Base-by-base conservation (phyloP, 2,329 filamentous ascomycete genomes). In the Trichocomaceae sp. region DNA sequence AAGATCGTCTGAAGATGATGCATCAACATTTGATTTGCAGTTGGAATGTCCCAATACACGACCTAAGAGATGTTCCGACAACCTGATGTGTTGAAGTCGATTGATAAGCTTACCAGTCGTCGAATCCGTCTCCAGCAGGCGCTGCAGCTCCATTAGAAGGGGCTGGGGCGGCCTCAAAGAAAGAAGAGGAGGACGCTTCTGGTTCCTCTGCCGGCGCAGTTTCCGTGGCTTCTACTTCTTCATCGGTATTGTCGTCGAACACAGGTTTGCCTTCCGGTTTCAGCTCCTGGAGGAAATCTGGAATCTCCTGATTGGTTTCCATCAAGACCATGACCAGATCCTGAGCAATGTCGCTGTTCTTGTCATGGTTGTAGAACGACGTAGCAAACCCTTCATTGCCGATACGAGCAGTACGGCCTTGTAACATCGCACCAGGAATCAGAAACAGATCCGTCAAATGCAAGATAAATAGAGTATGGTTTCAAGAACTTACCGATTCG, bases 331-430 rank as follows among this genome's bases (percentile, higher is more conserved):
- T 90, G 37, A 89, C 87, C 0, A 99, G 77, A 1, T 87, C 83
- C 9, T 81, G 78, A 0, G 81, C 90, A 42, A 97, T 74, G 2
- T 85, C 80, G 54, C 87, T 82, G 63, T 97, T 88, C 0, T 80
- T 76, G 1, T 91, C 85, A n/a, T 59, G 55, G 23, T 85, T 89
- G 77, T 86, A 97, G 75, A 99, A 92, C 0, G 92, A 96, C 0
- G 88, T 92, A 0, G 93, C 91, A 5, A 90, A 75, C 17, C 93
- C 93, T 45, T 81, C 79, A 62, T 96, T 88, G 2, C 93, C 93
- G 66, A 96, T 96, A 52, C 93, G 89, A 53, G 88, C 93, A 62
- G 93, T 99, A 58, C 93, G 91, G 59, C 93, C 87, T 90, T 42
- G 35, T 42, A 20, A 17, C 23, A 10, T n/a, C 7, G 26, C 5